These are phyloP conservation scores for Esteya vermicola DNA, from an alignment of 2,329 filamentous ascomycete species.

Conservation along the genomic window DNA sequence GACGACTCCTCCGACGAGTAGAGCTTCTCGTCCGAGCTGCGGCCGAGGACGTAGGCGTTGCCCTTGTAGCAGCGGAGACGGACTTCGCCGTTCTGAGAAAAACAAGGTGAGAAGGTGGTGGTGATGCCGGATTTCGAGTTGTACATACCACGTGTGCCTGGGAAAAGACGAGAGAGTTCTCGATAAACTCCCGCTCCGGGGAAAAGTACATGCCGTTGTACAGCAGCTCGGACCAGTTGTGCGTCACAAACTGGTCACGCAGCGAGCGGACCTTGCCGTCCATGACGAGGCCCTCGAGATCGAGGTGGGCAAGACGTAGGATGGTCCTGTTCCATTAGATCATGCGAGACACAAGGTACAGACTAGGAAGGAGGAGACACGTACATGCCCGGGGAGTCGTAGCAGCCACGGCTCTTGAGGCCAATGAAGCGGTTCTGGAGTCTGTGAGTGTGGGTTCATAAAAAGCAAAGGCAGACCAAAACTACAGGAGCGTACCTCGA, in stretches of 20 bases:
- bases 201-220: constrained; percentile 36
- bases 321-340: constrained; percentile 15
- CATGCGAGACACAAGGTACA: too few relatives aligned
- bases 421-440: constrained; percentile 48
- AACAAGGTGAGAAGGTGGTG: not conserved
- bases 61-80: constrained; percentile 25
- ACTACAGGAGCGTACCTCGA: constrained; percentile 44
- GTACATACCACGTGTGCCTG: constrained; percentile 34
- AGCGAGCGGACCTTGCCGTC: constrained; percentile 43
- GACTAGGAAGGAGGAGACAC: constrained; percentile 1
- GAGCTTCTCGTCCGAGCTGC: constrained; percentile 32
- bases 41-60: constrained; percentile 28
- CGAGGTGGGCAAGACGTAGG: constrained; percentile 25
- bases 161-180: constrained; percentile 47
- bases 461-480: too few relatives aligned
- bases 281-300: constrained; percentile 35
- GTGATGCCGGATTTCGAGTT: too few relatives aligned
- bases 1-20: constrained; percentile 33
- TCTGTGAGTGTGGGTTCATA: not conserved
- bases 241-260: constrained; percentile 42
- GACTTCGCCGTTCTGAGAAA: constrained; percentile 20
- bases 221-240: constrained; percentile 31
- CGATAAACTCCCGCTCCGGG: constrained; percentile 39
- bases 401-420: constrained; percentile 69
- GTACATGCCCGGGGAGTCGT: constrained; percentile 48